These are phyloP conservation scores for Jackrogersella multiformis DNA, from an alignment of 495 filamentous ascomycete genomes.

Conservation along the genomic window DNA sequence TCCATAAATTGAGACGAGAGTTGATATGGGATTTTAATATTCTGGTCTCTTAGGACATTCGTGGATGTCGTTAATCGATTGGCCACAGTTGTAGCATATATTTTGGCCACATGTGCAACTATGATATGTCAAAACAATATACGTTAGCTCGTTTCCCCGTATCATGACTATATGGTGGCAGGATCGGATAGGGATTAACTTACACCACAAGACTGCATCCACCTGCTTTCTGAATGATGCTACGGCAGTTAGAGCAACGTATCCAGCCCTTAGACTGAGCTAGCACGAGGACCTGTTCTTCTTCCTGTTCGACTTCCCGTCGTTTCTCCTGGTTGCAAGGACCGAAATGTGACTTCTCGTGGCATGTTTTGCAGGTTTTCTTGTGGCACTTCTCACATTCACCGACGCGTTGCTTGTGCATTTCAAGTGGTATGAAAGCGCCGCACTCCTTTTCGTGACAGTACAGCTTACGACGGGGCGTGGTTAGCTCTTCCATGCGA, in stretches of 20 bases:
- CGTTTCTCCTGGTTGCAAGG: not conserved
- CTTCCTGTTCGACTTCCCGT: not conserved
- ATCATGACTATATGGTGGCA: not conserved
- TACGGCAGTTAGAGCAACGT: not conserved
- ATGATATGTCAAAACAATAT: not conserved
- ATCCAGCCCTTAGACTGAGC: not conserved
- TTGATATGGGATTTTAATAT: too few species aligned
- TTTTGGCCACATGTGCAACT: not conserved
- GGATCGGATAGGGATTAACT: not conserved
- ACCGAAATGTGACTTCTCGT: not conserved
- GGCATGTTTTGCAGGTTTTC: not conserved
- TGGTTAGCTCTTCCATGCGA: not conserved
- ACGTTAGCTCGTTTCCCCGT: not conserved
- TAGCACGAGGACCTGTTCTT: not conserved
- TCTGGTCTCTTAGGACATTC: too few species aligned
- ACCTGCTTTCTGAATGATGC: not conserved
- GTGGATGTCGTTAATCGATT: too few species aligned
- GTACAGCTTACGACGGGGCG: not conserved
- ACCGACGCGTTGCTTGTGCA: not conserved
- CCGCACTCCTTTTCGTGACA: not conserved
- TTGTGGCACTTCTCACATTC: not conserved
- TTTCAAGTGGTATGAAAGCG: not conserved
- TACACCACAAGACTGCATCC: not conserved
- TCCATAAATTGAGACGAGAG: too few species aligned
- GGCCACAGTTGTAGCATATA: not conserved